Evolutionary conservation across 2,329 filamentous ascomycete genomes (phyloP), one percentile per base, ranked within the genome.

Genomic region (Sclerotinia subarctica): DNA sequence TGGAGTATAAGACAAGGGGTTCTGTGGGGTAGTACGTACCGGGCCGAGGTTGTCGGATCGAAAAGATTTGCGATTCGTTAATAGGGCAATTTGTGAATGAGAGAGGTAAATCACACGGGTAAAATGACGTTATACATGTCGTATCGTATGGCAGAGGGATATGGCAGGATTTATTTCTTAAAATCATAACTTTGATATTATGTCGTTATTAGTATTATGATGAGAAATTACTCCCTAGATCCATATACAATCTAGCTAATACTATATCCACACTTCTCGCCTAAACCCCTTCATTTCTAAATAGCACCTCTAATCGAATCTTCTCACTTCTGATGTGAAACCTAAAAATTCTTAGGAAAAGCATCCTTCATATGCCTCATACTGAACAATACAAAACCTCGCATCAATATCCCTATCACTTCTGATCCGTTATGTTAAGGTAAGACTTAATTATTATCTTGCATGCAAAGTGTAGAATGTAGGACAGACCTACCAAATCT

Each of bases 11-110:
- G n/a, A n/a, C 17, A 15, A 19, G 59, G 59, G 29, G 44, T 62
- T 51, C 21, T 62, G 59, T 26, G 46, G 59, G 46, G 59, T 19
- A 47, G 6, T 35, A 49, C 38, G 38, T 42, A 15, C 38, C 38
- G 38, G 38, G 38, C 58, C 58, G 59, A 62, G 58, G 58, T 62
- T 62, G 15, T 62, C 44, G 58, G 58, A 62, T 60, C 26, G 26
- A 24, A 35, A 17, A 35, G 44, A 44, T 51, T n/a, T 62, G 46
- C 29, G 44, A 60, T 60, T 60, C 44, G 44, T 60, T 19, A 21
- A 49, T n/a, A 35, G 44, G 13, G 24, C 5, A n/a, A n/a, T 56
- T 32, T 38, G 29, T 29, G 53, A 32, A n/a, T 42, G 2, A 15
- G 32, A 26, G 15, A 26, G n/a, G 54, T 5, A 57, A 26, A 44